These are phyloP conservation scores for Linnemannia exigua DNA, from an alignment of 192 early-diverging fungal species.

Conservation along the genomic window DNA sequence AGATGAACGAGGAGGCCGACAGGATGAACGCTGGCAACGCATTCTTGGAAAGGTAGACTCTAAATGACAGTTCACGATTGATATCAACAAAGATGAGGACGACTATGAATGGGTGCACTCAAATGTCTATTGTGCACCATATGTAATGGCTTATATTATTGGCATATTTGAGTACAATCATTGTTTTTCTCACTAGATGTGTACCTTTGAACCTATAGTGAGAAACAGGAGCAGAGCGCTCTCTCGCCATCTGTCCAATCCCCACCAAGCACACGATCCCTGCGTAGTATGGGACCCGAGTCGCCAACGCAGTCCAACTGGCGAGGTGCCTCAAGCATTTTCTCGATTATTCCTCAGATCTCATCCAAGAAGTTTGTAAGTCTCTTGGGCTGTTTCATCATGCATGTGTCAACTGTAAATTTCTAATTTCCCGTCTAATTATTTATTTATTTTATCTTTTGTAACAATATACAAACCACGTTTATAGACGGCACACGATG, in stretches of 20 bases:
- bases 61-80: constrained; percentile 17
- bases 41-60: constrained; percentile 84
- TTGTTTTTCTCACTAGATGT: background rate
- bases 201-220: constrained; percentile 11
- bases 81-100: constrained; percentile 18
- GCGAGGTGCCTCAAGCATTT: constrained; percentile 43
- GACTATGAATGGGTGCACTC: too few relatives aligned
- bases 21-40: constrained; percentile 95
- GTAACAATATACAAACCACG: background rate
- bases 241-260: constrained; percentile 28
- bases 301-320: constrained; percentile 50
- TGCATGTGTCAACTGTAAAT: background rate
- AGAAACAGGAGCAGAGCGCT: constrained; percentile 29
- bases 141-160: too few relatives aligned
- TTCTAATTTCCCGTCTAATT: constrained; percentile 19
- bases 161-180: too few relatives aligned
- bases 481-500: constrained; percentile 73
- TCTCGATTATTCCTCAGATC: constrained; percentile 51
- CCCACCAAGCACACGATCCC: constrained; percentile 41
- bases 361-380: constrained; percentile 46
- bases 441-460: constrained; percentile 15
- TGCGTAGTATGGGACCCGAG: constrained; percentile 42
- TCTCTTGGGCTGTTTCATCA: background rate
- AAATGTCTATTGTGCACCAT: too few relatives aligned
- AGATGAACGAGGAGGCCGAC: constrained; percentile 90